These are phyloP conservation scores for Starmerella vaccinii DNA, from an alignment of 805 yeast species.

Conservation along the genomic window DNA sequence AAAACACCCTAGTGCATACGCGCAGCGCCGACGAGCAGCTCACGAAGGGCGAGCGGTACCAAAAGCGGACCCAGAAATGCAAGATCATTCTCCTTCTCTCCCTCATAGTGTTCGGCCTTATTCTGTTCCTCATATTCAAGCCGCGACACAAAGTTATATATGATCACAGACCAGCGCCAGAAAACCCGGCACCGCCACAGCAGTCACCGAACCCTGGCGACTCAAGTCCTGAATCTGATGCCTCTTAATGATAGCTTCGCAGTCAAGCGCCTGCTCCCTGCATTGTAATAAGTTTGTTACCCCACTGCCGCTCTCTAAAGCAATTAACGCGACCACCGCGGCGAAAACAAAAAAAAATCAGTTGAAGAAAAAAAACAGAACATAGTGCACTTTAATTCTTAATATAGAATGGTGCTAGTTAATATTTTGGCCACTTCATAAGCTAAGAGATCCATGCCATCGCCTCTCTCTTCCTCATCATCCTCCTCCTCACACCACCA, in stretches of 20 bases:
- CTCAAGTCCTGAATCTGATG: neutral
- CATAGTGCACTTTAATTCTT: too few relatives aligned
- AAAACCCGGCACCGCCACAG: neutral
- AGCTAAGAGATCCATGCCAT: too few relatives aligned
- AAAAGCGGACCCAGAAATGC: constrained; percentile 82
- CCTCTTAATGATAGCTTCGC: neutral
- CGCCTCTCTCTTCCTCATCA: too few relatives aligned
- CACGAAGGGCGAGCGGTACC: constrained; percentile 65
- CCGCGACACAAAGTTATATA: constrained; percentile 22
- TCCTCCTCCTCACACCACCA: too few relatives aligned
- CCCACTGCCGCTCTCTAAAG: neutral
- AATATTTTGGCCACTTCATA: too few relatives aligned
- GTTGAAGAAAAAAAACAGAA: too few relatives aligned
- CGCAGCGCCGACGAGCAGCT: constrained; percentile 70
- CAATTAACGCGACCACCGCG: neutral
- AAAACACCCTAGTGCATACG: constrained; percentile 65
- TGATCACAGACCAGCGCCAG: constrained; percentile 12
- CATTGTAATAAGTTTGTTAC: too few relatives aligned
- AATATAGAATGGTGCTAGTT: too few relatives aligned
- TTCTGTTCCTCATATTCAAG: constrained; percentile 60
- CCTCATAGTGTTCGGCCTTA: constrained; percentile 58
- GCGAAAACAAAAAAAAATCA: too few relatives aligned
- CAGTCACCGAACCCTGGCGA: neutral
- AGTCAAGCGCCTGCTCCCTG: too few relatives aligned
- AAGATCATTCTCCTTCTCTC: constrained; percentile 67